A percentile compares a stretch with the other conserved stretches of the same genome.
Conservation (phyloP, 164 flowering plant species). For the Saururus chinensis region DNA sequence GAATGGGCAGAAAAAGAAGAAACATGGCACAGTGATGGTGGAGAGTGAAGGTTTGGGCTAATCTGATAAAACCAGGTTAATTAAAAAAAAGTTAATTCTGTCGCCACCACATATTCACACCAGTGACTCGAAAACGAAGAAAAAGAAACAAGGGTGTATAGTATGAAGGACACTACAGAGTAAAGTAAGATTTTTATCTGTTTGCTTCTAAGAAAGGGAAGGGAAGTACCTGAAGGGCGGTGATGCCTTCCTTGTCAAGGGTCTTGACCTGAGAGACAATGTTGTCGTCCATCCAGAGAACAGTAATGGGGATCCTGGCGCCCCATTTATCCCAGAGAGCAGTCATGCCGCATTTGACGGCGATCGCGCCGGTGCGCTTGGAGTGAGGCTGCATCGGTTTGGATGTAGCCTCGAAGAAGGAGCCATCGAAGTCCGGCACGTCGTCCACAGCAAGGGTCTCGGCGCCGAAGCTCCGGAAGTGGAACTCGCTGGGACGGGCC, state of each 20-base stretch:
- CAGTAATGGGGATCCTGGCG: slow-evolving; percentile 57
- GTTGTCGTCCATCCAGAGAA: slow-evolving; percentile 87
- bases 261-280: slow-evolving; percentile 88
- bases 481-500: slow-evolving; percentile 4
- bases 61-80: too few relatives aligned
- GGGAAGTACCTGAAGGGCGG: slow-evolving; percentile 60
- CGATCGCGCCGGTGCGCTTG: slow-evolving; percentile 73
- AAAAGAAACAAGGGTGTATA: neutral
- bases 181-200: too few relatives aligned
- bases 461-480: slow-evolving; percentile 26
- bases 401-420: slow-evolving; percentile 36
- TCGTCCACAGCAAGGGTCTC: slow-evolving; percentile 11
- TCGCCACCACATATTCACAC: too few relatives aligned
- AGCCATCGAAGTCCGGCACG: slow-evolving; percentile 1
- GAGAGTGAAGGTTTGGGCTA: too few relatives aligned
- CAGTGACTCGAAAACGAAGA: neutral
- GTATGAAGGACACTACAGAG: neutral
- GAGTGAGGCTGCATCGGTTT: slow-evolving; percentile 56
- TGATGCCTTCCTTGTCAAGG: slow-evolving; percentile 69
- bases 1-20: neutral
- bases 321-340: slow-evolving; percentile 99
- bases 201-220: neutral
- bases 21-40: neutral
- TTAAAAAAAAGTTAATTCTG: too few relatives aligned
- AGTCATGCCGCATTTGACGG: slow-evolving; percentile 87